A percentile compares a stretch with the other conserved stretches of the same genome.
Conservation (phyloP, 208 protist genomes). For the Trypanosoma mega region DNA sequence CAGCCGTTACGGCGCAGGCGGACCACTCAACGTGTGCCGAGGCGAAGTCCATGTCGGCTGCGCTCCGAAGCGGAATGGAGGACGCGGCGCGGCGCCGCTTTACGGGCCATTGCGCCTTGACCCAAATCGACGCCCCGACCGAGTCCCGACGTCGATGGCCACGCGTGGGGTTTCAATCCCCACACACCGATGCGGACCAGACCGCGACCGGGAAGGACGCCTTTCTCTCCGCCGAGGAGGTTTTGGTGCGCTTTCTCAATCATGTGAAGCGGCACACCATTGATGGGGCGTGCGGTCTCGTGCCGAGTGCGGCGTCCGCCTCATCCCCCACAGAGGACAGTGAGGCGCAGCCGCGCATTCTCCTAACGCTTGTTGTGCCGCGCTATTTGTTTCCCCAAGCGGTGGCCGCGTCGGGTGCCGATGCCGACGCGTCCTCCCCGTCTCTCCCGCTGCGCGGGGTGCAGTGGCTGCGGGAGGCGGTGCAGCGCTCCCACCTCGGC, state of each 20-base stretch:
- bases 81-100: constrained; percentile 46
- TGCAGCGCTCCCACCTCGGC: constrained; percentile 58
- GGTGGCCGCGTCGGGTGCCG: constrained; percentile 1
- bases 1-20: constrained; percentile 48
- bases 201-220: background rate
- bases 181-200: background rate
- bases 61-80: constrained; percentile 34
- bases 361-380: constrained; percentile 78
- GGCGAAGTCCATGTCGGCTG: constrained; percentile 23
- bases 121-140: constrained; percentile 11
- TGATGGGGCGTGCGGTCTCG: constrained; percentile 72
- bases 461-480: constrained; percentile 70
- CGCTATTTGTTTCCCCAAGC: constrained; percentile 62
- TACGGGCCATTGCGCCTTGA: constrained; percentile 53
- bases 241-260: constrained; percentile 82
- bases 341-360: constrained; percentile 29
- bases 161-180: background rate
- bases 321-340: constrained; percentile 8
- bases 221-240: constrained; percentile 65
- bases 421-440: no score
- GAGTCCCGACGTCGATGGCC: background rate
- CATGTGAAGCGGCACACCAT: constrained; percentile 80
- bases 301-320: constrained; percentile 9
- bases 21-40: background rate
- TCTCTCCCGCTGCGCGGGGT: constrained; percentile 15